Evolutionary conservation across 306 rosid genomes (phyloP), one percentile per base, ranked within the genome.

Genomic region (Quercus robur): DNA sequence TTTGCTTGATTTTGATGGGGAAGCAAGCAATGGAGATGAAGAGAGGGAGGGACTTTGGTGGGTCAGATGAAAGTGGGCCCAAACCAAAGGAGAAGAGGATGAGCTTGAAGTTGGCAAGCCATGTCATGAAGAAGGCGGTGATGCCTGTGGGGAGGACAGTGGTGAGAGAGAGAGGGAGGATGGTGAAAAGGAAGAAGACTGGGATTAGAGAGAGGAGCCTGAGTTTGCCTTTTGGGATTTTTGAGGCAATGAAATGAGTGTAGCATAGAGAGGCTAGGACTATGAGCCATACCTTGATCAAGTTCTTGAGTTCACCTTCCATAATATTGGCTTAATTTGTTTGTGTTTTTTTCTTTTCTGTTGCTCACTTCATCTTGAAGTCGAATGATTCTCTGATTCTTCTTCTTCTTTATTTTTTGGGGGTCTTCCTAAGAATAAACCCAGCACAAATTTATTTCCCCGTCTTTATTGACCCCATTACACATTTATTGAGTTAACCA

Each of bases 41-140:
- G n/a, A 49, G 77, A 28, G 68, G 33, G 79, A 84, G 41, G 5
- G 80, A 44, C 21, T 13, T 63, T 25, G 80, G 75, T 38, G 75
- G 79, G 15, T 56, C 76, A 49, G 77, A 77, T 13, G 76, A 64
- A 11, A 85, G 80, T 12, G 85, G 85, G 68, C 88, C 85, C 0
- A 18, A 21, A 30, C 80, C 77, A 9, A 87, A 75, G 78, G 88
- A 67, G 75, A 87, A 87, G 69, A 87, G 90, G 81, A 87, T 83
- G 82, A 85, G 88, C 74, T 87, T 87, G 81, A 73, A 87, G 77
- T 17, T 78, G 5, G 77, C 69, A 28, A 85, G 64, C 88, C 88
- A 85, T 19, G 88, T 78, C 62, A 81, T 17, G 83, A 78, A 75
- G 64, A 81, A 78, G 73, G 81, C 70, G 12, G 70, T n/a, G 44